Base-by-base conservation (phyloP, 768 basidiomycete species). In the Psilocybe subaeruginosa region DNA sequence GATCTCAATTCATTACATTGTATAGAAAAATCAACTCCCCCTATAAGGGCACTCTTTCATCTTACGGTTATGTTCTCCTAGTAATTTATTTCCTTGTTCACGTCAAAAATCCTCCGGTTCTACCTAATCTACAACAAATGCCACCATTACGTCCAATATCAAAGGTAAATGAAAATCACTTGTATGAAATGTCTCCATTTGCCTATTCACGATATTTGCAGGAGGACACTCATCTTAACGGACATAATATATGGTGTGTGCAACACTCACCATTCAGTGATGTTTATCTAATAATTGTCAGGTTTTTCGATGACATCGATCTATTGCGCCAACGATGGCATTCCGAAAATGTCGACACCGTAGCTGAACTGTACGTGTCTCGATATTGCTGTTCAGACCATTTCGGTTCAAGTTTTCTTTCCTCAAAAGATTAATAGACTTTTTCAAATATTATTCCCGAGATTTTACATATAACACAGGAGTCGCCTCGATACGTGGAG, bases 261-360 rank as follows among this genome's bases (percentile, higher is more conserved):
- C 51, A 39, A 27, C 31, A 16, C 30, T 37, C 33, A 33, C 37
- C 37, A 48, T 55, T 33, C 33, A 48, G 37, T 23, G 12, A 19
- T 39, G 12, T 29, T 68, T 64, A 59, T 61, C 59, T 61, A 69
- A 68, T 41, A 45, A 35, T 64, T 17, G 59, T 23, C 60, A 92
- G 91, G 86, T 99, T 99, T 79, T 99, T 98, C 72, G 97, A 99
- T 78, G 97, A 99, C 74, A 90, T 96, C 70, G 95, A 97, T 69
- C 83, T 94, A 39, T 80, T 99, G 59, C 84, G 94, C 68, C 89
- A 92, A 72, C 88, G 91, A 68, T 99, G 96, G 95, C 89, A 89
- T 70, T 96, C 93, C n/a, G 86, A 91, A 65, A 98, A 98, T 74
- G 85, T 84, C 56, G 95, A 99, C 68, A 89, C 84, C 65, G 93